Conservation (phyloP, 805 yeast genomes). For the Wickerhamiella cacticola region DNA sequence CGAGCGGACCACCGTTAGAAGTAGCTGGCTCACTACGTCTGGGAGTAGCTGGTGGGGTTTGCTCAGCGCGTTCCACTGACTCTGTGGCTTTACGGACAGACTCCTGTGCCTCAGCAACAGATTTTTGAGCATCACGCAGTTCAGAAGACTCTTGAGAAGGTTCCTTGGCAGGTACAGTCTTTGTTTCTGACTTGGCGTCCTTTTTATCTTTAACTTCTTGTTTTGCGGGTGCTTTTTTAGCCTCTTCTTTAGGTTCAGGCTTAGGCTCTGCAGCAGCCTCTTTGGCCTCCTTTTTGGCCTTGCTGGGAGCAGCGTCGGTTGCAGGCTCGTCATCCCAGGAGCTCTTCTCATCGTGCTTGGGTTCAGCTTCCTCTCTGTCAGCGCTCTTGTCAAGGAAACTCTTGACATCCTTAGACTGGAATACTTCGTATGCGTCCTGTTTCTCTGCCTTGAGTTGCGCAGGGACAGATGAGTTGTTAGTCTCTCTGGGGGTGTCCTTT, state of each 20-base stretch:
- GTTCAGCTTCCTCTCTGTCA: slow-evolving; percentile 27
- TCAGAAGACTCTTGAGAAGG: slow-evolving; percentile 11
- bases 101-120: slow-evolving; percentile 9
- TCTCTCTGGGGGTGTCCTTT: slow-evolving; percentile 3
- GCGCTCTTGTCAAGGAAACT: slow-evolving; percentile 39
- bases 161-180: slow-evolving; percentile 14
- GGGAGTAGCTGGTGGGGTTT: slow-evolving; percentile 6
- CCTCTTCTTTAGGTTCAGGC: background rate
- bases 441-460: slow-evolving; percentile 32
- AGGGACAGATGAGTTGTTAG: slow-evolving; percentile 15
- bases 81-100: slow-evolving; percentile 9
- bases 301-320: slow-evolving; percentile 19
- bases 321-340: slow-evolving; percentile 32
- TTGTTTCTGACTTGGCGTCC: slow-evolving; percentile 13
- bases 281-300: slow-evolving; percentile 23
- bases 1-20: slow-evolving; percentile 5
- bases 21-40: slow-evolving; percentile 2
- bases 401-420: slow-evolving; percentile 38
- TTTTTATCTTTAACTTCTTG: slow-evolving; percentile 15
- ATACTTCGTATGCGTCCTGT: slow-evolving; percentile 38
- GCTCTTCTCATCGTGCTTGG: slow-evolving; percentile 16
- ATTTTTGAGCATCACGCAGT: background rate
- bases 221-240: slow-evolving; percentile 13
- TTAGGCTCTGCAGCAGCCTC: slow-evolving; percentile 5
- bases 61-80: slow-evolving; percentile 10